A percentile compares a stretch with the other conserved stretches of the same genome.
Evolutionary conservation across 495 filamentous ascomycete species (phyloP).

Genomic region (Polyplosphaeria fusca): DNA sequence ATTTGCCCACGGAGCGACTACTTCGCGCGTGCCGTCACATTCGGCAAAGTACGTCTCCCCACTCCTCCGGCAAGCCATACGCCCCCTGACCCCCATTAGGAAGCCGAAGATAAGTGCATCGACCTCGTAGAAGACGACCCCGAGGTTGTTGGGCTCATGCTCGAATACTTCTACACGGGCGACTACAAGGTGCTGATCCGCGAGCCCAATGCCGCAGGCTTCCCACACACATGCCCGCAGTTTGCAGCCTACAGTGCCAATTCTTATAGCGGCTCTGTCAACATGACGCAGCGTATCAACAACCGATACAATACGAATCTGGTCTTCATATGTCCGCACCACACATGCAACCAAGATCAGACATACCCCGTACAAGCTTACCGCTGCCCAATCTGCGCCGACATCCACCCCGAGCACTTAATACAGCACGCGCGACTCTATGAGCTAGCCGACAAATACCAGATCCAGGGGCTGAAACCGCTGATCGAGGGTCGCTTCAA

Average conservation of each 20-base stretch:
- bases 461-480: conserved; percentile 5
- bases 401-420: neutral
- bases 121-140: conserved; percentile 49
- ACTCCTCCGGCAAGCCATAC: neutral
- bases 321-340: conserved; percentile 32
- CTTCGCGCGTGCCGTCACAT: neutral
- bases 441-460: conserved; percentile 13
- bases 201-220: neutral
- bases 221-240: neutral
- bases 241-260: neutral
- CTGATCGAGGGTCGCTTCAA: conserved; percentile 3
- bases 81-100: conserved; percentile 9
- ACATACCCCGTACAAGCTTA: neutral
- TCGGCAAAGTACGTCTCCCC: neutral
- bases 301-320: neutral
- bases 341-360: neutral
- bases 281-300: neutral
- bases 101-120: conserved; percentile 44
- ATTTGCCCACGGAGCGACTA: neutral
- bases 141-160: conserved; percentile 47
- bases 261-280: neutral
- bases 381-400: neutral
- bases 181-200: neutral
- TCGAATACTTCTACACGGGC: neutral
- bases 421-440: conserved; percentile 3